Evolutionary conservation across 2,329 filamentous ascomycete species (phyloP), one percentile per base, ranked within the genome.

Genomic region (Tolypocladium album): DNA sequence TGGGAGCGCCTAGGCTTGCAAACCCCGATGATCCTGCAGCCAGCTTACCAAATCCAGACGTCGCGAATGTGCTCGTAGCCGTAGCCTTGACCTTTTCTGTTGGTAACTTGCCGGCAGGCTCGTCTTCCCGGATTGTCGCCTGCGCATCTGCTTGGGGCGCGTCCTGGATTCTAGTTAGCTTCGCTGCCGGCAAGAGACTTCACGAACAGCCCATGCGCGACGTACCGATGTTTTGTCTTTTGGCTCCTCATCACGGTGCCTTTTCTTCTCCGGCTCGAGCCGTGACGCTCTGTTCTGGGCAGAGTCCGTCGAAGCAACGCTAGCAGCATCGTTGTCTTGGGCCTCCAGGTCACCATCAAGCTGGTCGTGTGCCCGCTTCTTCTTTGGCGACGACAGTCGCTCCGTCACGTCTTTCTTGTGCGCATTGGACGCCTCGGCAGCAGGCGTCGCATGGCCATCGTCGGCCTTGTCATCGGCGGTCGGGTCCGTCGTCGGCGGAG

Each of bases 41-140:
- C 59, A 90, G 82, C 58, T 86, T 84, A 58, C 86, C 83, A 68
- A 92, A 86, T 22, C 82, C 83, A 3, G 88, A 92, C 56, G 79
- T 79, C 27, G 84, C 84, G 70, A 92, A 92, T 7, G 86, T 83
- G 12, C 82, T 82, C 15, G 78, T 63, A 8, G 87, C 84, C 22
- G 83, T 81, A 58, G 71, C 69, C 42, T 64, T 61, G 38, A 64
- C 52, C 57, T 69, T 66, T 59, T 71, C 70, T 43, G 62, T 57
- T 27, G 65, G 59, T 22, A 68, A 65, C 55, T 66, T 67, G 62
- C 59, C 63, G 6, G 61, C 57, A 42, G 67, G 66, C 22, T 63
- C 59, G 36, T 63, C 55, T 69, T 69, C 55, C 59, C 59, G 20
- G 61, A n/a, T 55, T 67, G 64, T 60, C 61, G 58, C 45, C 61